Conservation (phyloP, 345 rosid genomes). For the Murraya paniculata region DNA sequence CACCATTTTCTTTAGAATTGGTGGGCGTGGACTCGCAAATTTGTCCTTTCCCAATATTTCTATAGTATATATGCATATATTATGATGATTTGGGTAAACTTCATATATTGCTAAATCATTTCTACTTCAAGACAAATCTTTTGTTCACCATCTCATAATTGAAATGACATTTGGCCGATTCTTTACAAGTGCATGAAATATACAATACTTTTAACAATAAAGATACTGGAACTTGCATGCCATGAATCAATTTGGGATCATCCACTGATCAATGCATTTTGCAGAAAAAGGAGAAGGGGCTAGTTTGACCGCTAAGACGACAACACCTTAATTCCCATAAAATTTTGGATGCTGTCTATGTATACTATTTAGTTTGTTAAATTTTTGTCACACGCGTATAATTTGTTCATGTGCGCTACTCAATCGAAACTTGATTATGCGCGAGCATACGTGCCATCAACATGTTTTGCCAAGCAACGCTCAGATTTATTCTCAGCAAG, state of each 20-base stretch:
- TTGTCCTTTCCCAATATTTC: neutral
- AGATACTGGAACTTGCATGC: neutral
- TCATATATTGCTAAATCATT: neutral
- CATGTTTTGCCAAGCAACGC: constrained; percentile 13
- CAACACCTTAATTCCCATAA: too few relatives aligned
- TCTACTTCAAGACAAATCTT: neutral
- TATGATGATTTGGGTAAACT: neutral
- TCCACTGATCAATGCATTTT: neutral
- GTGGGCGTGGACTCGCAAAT: neutral
- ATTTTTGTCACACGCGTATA: too few relatives aligned
- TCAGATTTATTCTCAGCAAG: neutral
- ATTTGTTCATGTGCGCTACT: too few relatives aligned
- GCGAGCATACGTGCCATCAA: neutral
- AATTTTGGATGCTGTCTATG: too few relatives aligned
- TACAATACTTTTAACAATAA: too few relatives aligned
- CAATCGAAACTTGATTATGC: neutral
- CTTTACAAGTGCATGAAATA: neutral
- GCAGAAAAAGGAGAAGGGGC: neutral
- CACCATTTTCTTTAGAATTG: neutral
- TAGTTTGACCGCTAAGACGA: too few relatives aligned
- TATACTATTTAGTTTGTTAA: too few relatives aligned
- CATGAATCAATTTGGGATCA: neutral
- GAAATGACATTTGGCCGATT: too few relatives aligned
- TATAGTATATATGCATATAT: too few relatives aligned
- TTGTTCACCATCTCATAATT: neutral